Percentiles rank a stretch among this genome's conserved stretches.
Evolutionary conservation across 768 basidiomycete species (phyloP).

Genomic region (Trametes elegans): DNA sequence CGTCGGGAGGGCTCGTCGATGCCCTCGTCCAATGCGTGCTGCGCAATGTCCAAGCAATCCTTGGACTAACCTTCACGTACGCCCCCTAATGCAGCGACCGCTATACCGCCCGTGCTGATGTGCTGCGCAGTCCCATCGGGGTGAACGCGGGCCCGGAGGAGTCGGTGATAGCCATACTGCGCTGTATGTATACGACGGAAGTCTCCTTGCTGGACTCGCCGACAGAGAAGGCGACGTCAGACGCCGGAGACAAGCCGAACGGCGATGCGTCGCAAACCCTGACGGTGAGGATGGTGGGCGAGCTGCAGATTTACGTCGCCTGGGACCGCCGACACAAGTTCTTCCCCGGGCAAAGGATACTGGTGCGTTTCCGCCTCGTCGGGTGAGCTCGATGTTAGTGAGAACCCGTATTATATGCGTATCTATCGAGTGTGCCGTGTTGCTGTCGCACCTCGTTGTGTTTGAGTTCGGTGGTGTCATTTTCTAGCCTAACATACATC

Average conservation of each 20-base stretch:
- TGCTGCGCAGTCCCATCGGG: not conserved
- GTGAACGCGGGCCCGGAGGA: slow-evolving; percentile 12
- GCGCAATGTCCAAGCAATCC: slow-evolving; percentile 23
- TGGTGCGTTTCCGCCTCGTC: slow-evolving; percentile 51
- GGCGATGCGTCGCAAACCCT: not conserved
- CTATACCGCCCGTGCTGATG: too few relatives aligned
- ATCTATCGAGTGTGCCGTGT: too few relatives aligned
- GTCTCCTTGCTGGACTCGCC: not conserved
- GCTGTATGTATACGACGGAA: slow-evolving; percentile 6
- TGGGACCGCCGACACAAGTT: slow-evolving; percentile 52
- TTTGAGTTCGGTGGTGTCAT: too few relatives aligned
- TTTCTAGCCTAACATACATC: too few relatives aligned
- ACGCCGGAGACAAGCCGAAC: not conserved
- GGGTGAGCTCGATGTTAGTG: too few relatives aligned
- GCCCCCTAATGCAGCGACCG: not conserved
- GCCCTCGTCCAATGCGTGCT: slow-evolving; percentile 24
- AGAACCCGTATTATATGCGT: too few relatives aligned
- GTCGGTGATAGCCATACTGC: slow-evolving; percentile 14
- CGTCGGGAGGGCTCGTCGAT: slow-evolving; percentile 32
- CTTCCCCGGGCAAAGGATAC: slow-evolving; percentile 53
- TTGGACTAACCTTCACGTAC: slow-evolving; percentile 37
- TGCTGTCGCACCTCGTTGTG: too few relatives aligned
- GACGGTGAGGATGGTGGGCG: slow-evolving; percentile 46
- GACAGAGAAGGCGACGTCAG: not conserved
- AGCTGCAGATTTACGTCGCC: slow-evolving; percentile 51